Conservation (phyloP, 495 filamentous ascomycete genomes). For the Lasiosphaeria hispida region DNA sequence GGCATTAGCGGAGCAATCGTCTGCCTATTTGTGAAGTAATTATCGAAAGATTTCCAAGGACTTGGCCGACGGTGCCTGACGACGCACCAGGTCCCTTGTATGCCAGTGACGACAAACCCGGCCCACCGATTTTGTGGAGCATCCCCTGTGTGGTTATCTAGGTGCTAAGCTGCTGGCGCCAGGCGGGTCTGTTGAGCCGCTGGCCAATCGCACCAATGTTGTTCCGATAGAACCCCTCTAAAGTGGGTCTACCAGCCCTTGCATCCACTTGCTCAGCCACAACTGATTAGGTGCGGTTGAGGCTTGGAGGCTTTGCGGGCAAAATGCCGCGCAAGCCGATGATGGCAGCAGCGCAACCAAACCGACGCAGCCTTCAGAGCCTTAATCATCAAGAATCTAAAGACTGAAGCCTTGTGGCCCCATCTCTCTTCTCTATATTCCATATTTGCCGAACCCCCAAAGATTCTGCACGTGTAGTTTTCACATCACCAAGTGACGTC, state of each 20-base stretch:
- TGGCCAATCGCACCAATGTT: constrained; percentile 7
- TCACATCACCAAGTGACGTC: neutral
- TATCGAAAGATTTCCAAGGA: neutral
- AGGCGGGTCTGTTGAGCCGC: too few relatives aligned
- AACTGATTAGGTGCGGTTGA: neutral
- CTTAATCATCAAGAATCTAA: too few relatives aligned
- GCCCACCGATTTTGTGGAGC: neutral
- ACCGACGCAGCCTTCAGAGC: too few relatives aligned
- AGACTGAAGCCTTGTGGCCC: too few relatives aligned
- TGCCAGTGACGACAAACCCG: neutral
- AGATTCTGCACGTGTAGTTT: neutral
- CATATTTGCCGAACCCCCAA: neutral
- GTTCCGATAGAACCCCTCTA: neutral
- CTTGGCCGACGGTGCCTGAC: constrained; percentile 5
- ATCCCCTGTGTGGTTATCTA: neutral
- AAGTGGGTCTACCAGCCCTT: neutral
- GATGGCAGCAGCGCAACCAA: neutral
- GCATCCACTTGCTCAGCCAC: neutral
- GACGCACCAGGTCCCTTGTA: neutral
- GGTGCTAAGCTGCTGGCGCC: too few relatives aligned
- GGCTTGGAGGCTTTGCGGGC: neutral
- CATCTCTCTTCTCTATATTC: neutral
- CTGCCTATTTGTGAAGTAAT: neutral
- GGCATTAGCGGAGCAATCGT: too few relatives aligned
- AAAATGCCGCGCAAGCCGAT: constrained; percentile 5